Base-by-base conservation (phyloP, 1,139 yeast species). In the Yamadazyma oceani region DNA sequence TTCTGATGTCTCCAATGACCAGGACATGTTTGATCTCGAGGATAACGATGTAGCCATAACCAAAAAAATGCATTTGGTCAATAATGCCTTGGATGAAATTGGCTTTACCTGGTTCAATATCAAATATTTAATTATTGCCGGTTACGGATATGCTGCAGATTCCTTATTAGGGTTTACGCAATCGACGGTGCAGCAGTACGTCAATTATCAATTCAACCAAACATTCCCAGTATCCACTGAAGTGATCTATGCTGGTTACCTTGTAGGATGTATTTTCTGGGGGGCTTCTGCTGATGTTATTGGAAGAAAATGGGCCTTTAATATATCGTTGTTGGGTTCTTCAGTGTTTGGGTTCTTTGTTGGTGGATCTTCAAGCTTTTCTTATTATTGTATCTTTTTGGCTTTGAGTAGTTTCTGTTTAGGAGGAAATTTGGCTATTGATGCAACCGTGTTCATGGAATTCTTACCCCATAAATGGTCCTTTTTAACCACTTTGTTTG, bases 261-360 rank as follows among this genome's bases (percentile, higher is more conserved):
- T 79, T 21, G 47, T 58, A 23, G 85, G 85, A 9, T 73, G 79
- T 2, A 44, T 77, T n/a, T 50, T 73, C 39, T 74, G 78, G 70
- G 81, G 82, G 8, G 57, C 73, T 43, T 64, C 73, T 37, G 77
- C 76, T 26, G 82, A 78, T 54, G 48, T 75, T 29, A 67, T 77
- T 42, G 83, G 82, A 12, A 62, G 83, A 44, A 68, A 69, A 45
- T 40, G 68, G 13, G 78, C 80, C 2, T 78, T 77, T 58, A 78
- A 78, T 48, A 44, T 62, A 9, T 51, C 63, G 12, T 50, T 61
- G 33, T 39, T 61, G 12, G 46, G 52, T n/a, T 45, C 57, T 19
- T 54, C 58, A 9, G 29, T 53, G 6, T 53, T 57, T 38, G 51
- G 58, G 19, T 55, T 61, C 34, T 37, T 57, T n/a, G 50, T 57